Percentiles rank a stretch among this genome's conserved stretches.
Conservation (phyloP, 495 filamentous ascomycete genomes). For the Neurospora africana region DNA sequence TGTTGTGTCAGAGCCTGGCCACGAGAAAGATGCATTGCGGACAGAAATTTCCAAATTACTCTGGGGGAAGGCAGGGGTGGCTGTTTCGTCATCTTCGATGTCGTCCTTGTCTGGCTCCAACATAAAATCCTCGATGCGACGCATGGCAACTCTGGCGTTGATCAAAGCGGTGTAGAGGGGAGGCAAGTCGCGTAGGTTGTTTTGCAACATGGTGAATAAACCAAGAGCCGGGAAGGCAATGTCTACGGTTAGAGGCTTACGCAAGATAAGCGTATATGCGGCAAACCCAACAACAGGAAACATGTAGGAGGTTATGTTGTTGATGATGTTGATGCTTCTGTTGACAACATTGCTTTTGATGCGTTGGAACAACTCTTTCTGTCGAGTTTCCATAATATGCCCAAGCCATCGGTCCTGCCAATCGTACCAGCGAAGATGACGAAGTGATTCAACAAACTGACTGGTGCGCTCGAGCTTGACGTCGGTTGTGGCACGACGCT, state of each 20-base stretch:
- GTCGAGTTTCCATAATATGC: conserved; percentile 58
- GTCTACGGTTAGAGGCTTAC: conserved; percentile 56
- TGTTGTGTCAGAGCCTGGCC: conserved; percentile 53
- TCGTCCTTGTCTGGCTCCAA: conserved; percentile 63
- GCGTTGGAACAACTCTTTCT: conserved; percentile 53
- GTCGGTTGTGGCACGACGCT: conserved; percentile 58
- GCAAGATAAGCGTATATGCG: conserved; percentile 61
- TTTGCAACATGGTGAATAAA: conserved; percentile 63
- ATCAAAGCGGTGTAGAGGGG: conserved; percentile 57
- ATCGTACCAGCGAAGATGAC: conserved; percentile 79
- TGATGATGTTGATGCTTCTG: conserved; percentile 49
- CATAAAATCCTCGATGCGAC: conserved; percentile 78
- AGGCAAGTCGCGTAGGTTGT: conserved; percentile 58
- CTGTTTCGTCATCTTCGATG: conserved; percentile 22
- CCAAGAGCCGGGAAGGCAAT: conserved; percentile 75
- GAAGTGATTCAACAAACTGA: conserved; percentile 73
- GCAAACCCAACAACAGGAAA: conserved; percentile 73
- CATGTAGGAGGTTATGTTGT: conserved; percentile 52
- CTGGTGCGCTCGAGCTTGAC: conserved; percentile 59
- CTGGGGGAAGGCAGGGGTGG: neutral
- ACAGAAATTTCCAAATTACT: conserved; percentile 37
- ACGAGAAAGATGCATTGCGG: conserved; percentile 58
- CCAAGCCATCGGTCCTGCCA: conserved; percentile 75
- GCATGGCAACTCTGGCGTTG: conserved; percentile 64
- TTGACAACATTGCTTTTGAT: conserved; percentile 54